Evolutionary conservation across 116 monocot species (phyloP).

Genomic region (Papilionanthe hybrid): DNA sequence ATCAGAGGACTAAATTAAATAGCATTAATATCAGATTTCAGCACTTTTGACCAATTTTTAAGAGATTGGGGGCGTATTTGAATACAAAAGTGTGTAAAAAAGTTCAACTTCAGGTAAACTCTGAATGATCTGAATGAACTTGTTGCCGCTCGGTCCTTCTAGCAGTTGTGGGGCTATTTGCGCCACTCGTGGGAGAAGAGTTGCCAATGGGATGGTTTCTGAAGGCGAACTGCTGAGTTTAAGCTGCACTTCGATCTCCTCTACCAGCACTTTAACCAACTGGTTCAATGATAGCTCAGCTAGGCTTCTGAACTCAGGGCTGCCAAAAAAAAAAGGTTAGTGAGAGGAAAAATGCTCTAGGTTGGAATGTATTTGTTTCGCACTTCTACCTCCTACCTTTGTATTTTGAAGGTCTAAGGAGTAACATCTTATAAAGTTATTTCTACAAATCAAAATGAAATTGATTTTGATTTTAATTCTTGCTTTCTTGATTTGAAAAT

Average conservation of each 20-base stretch:
- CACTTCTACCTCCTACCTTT: no score
- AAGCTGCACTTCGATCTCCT: conserved; percentile 35
- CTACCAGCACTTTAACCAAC: conserved; percentile 50
- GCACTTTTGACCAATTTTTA: not conserved
- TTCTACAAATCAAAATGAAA: not conserved
- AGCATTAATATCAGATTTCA: not conserved
- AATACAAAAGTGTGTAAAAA: conserved; percentile 80
- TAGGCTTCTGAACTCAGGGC: conserved; percentile 66
- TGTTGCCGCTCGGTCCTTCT: conserved; percentile 74
- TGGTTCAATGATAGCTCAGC: conserved; percentile 53
- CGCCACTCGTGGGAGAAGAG: conserved; percentile 55
- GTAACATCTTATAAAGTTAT: no score
- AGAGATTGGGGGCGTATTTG: conserved; percentile 37
- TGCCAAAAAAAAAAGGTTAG: conserved; percentile 14
- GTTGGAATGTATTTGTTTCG: not conserved
- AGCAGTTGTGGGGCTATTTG: conserved; percentile 43
- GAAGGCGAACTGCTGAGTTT: conserved; percentile 6
- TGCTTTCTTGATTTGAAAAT: not conserved
- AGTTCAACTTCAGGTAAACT: conserved; percentile 63
- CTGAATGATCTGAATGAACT: conserved; percentile 46
- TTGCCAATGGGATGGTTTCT: conserved; percentile 52
- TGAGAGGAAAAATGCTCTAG: not conserved
- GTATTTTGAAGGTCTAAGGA: no score
- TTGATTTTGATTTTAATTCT: not conserved
- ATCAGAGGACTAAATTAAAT: not conserved